Percentiles rank a stretch among this genome's conserved stretches.
Conservation (phyloP, 805 yeast genomes). For the Candida dajiaensis region DNA sequence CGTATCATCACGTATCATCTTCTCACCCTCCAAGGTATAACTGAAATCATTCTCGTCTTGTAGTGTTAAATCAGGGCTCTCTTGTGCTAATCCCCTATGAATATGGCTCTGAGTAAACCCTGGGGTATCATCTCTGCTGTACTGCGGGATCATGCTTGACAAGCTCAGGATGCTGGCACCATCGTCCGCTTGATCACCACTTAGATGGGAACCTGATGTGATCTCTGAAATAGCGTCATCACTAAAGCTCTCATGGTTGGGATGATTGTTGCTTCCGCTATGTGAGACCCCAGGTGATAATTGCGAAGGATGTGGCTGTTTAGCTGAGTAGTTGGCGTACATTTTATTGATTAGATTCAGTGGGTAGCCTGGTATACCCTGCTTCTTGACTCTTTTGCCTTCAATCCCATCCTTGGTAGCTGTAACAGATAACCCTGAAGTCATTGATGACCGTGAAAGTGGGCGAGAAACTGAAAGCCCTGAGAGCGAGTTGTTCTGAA, state of each 20-base stretch:
- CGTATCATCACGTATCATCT: not conserved
- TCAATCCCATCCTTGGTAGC: conserved; percentile 74
- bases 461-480: conserved; percentile 42
- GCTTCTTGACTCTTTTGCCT: conserved; percentile 49
- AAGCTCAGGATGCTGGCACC: conserved; percentile 20
- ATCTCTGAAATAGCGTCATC: conserved; percentile 1
- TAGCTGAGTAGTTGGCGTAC: conserved; percentile 22
- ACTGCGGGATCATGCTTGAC: conserved; percentile 25
- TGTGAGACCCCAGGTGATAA: not conserved
- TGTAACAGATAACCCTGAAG: conserved; percentile 65
- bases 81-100: not conserved
- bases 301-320: conserved; percentile 4
- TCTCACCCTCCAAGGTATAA: not conserved
- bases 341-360: conserved; percentile 31
- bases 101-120: not conserved
- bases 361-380: conserved; percentile 35
- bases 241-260: not conserved
- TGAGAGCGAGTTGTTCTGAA: not conserved
- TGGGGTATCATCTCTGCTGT: conserved; percentile 9
- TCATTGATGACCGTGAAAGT: conserved; percentile 52
- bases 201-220: not conserved
- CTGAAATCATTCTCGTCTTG: not conserved
- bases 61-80: not conserved
- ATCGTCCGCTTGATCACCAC: conserved; percentile 9
- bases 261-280: not conserved